Evolutionary conservation across 306 rosid species (phyloP), one percentile per base, ranked within the genome.

Genomic region (Trifolium repens): DNA sequence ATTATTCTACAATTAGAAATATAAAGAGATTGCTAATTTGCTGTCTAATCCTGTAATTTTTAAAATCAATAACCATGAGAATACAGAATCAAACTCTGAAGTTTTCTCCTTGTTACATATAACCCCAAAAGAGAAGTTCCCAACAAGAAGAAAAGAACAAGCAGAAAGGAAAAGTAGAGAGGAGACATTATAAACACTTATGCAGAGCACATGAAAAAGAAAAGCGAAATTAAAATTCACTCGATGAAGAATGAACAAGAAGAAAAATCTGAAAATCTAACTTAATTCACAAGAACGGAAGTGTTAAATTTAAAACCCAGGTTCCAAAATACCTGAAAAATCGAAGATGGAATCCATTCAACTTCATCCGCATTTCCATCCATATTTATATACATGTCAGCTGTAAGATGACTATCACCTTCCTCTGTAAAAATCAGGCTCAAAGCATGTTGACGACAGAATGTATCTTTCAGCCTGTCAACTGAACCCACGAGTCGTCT

Each of bases 401-500:
- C 98, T 60, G 91, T 77, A 80, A 92, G 97, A 88, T 89, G 93
- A 87, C 92, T 92, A 83, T 96, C 97, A 47, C 97, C 99, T 22
- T 96, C 97, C 85, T 96, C 99, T 1, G 98, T 87, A 81, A 96
- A 96, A 82, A 96, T 89, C 57, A 92, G 94, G 83, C 92, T 96
- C 69, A 96, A 80, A 55, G 93, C 99, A 85, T 96, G 99, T 73
- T 90, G 96, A 53, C 90, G 96, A 76, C 99, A 92, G 84, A 96
- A 96, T 71, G 94, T 86, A 74, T 96, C 92, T 82, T 96, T 96
- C 84, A 96, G 86, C 75, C 92, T 88, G 79, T 96, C 99, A 60
- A 90, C 92, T 5, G 98, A 89, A 84, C 90, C 75, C 54, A 57
- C 96, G 53, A 96, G 97, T 71, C 98, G 87, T 80, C 89, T 92